These are phyloP conservation scores for Dryas integrifolia DNA, from an alignment of 331 rosid species.

Conservation along the genomic window DNA sequence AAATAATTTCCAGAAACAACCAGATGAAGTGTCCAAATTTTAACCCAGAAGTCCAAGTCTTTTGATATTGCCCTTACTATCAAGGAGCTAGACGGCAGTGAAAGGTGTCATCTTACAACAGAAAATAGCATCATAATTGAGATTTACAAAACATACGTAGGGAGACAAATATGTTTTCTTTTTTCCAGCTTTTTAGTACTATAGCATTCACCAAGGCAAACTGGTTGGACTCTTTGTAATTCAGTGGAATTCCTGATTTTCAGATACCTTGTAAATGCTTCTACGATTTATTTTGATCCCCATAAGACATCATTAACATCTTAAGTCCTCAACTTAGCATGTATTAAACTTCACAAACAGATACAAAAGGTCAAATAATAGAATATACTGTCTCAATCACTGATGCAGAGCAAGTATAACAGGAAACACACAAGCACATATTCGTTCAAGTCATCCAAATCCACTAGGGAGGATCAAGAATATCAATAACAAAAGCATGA, in stretches of 20 bases:
- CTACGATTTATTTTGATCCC: neutral
- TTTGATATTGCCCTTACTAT: neutral
- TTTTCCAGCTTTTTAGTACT: neutral
- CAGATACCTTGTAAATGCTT: neutral
- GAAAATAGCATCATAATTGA: neutral
- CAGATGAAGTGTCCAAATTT: neutral
- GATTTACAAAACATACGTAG: neutral
- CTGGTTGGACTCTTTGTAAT: neutral
- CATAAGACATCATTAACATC: neutral
- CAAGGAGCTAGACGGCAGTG: neutral
- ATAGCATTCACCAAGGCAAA: neutral
- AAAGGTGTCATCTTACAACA: neutral
- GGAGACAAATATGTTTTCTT: neutral
- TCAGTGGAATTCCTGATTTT: neutral
- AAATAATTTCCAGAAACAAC: constrained; percentile 1
- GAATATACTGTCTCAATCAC: neutral
- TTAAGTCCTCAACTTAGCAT: constrained; percentile 1
- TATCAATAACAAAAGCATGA: neutral
- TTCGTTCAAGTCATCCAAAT: neutral
- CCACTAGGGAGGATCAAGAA: neutral
- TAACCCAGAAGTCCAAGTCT: neutral
- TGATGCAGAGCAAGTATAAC: neutral
- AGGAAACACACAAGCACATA: neutral
- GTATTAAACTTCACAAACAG: neutral
- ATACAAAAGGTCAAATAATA: neutral